phyloP scores from a whole-genome alignment of 2,329 filamentous ascomycete genomes.

The Rosellinia necatrix region DNA sequence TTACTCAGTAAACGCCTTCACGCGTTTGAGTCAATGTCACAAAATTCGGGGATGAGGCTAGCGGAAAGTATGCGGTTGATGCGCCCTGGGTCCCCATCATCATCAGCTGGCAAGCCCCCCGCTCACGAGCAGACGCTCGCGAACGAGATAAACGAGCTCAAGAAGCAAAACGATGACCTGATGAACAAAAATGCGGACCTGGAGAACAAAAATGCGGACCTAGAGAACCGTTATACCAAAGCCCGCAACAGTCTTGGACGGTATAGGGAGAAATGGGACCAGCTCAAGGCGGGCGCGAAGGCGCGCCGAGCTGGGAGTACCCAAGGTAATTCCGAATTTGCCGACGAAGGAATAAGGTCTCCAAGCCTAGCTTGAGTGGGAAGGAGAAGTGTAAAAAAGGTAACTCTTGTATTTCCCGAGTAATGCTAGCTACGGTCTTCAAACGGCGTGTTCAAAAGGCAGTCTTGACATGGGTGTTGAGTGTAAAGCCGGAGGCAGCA shows the following conservation, averaged over 20 bases:
- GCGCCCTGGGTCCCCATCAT: slow-evolving; percentile 58
- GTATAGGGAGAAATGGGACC: slow-evolving; percentile 65
- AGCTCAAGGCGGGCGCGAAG: slow-evolving; percentile 65
- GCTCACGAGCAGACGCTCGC: slow-evolving; percentile 51
- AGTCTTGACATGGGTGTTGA: background rate
- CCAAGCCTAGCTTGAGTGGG: slow-evolving; percentile 19
- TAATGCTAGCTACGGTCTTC: background rate
- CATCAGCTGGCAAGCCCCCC: slow-evolving; percentile 39
- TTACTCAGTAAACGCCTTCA: slow-evolving; percentile 86
- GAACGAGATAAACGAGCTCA: slow-evolving; percentile 65
- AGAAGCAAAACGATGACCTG: slow-evolving; percentile 65
- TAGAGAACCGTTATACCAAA: slow-evolving; percentile 66
- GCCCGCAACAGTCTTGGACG: slow-evolving; percentile 61
- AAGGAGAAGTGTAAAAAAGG: background rate
- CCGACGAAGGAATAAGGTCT: slow-evolving; percentile 27
- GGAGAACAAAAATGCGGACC: slow-evolving; percentile 68
- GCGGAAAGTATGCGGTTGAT: slow-evolving; percentile 78
- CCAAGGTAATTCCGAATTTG: slow-evolving; percentile 28
- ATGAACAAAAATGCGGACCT: slow-evolving; percentile 67
- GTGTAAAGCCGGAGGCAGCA: background rate
- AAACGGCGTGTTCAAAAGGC: background rate
- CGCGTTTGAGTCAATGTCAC: slow-evolving; percentile 89
- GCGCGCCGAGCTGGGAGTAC: slow-evolving; percentile 46
- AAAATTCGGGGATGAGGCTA: slow-evolving; percentile 82
- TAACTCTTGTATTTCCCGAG: background rate